Conservation (phyloP, 2,329 filamentous ascomycete genomes). For the Dactylonectria macrodidyma region DNA sequence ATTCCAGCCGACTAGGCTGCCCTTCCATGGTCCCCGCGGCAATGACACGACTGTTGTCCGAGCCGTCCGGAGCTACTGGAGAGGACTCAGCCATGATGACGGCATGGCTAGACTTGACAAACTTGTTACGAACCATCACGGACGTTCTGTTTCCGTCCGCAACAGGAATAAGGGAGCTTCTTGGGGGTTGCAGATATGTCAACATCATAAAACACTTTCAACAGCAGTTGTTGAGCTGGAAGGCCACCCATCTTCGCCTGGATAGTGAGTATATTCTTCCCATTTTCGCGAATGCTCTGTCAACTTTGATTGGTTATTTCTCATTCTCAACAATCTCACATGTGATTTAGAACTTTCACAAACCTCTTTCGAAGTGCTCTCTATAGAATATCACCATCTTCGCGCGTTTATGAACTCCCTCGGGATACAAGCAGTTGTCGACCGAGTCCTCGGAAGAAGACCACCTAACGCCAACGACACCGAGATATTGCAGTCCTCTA, state of each 20-base stretch:
- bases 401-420: slow-evolving; percentile 62
- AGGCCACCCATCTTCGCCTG: slow-evolving; percentile 11
- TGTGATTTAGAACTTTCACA: neutral
- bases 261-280: neutral
- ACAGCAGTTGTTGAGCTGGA: slow-evolving; percentile 30
- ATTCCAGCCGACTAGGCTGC: slow-evolving; percentile 32
- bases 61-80: neutral
- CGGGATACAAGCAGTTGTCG: slow-evolving; percentile 70
- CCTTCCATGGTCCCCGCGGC: slow-evolving; percentile 31
- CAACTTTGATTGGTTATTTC: neutral
- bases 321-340: neutral
- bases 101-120: slow-evolving; percentile 33
- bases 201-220: slow-evolving; percentile 38
- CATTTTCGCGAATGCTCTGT: neutral
- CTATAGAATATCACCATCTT: slow-evolving; percentile 65
- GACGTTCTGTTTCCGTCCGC: slow-evolving; percentile 60
- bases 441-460: slow-evolving; percentile 49
- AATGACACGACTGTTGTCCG: slow-evolving; percentile 8
- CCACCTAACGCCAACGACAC: slow-evolving; percentile 8
- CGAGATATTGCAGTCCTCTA: slow-evolving; percentile 52
- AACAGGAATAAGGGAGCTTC: slow-evolving; percentile 6
- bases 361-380: slow-evolving; percentile 54
- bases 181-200: slow-evolving; percentile 21
- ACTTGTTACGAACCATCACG: slow-evolving; percentile 27
- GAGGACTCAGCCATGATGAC: slow-evolving; percentile 17